Evolutionary conservation across 768 basidiomycete species (phyloP), one percentile per base, ranked within the genome.

Genomic region (Tricholoma flavovirens): DNA sequence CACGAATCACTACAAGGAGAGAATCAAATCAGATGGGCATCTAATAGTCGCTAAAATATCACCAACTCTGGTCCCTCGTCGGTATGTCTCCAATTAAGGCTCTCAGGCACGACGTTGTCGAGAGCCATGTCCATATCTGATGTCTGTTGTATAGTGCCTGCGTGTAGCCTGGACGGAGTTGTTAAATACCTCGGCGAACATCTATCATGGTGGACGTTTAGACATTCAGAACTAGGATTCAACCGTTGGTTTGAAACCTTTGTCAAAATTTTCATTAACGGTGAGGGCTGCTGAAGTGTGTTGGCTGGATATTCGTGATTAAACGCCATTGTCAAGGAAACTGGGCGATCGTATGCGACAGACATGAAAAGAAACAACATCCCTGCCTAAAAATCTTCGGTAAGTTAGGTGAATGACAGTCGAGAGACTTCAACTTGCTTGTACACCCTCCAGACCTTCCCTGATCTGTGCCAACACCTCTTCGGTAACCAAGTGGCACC

Each of bases 41-140:
- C 2, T 3, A 26, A 26, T 26, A 51, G 42, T 56, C 21, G 56
- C 32, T 22, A 21, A 17, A 54, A 58, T 56, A 22, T 48, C 14
- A 73, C 86, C 73, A 66, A 93, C 92, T 96, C 93, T 46, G 86
- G 89, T 19, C 93, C 93, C 75, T 98, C 94, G 66, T 93, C 92
- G 0, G 85, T 90, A 69, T 97, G 94, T 36, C 75, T 73, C 93
- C 93, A 96, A 51, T 82, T 71, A 12, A 95, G 73, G 12, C 67
- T 77, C 67, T 97, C 93, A 0, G 94, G 94, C 0, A 98, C 92
- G 56, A 97, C 84, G 29, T 72, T 79, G 71, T 97, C 94, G 17
- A 97, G 73, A 4, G 91, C 90, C 91, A 95, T 96, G 64, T 91
- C 86, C 93, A 97, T 95, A 66, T 97, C 94, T 90, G 57, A 35